phyloP scores from a whole-genome alignment of 768 basidiomycete species.

The Lepiota brunneoincarnata region DNA sequence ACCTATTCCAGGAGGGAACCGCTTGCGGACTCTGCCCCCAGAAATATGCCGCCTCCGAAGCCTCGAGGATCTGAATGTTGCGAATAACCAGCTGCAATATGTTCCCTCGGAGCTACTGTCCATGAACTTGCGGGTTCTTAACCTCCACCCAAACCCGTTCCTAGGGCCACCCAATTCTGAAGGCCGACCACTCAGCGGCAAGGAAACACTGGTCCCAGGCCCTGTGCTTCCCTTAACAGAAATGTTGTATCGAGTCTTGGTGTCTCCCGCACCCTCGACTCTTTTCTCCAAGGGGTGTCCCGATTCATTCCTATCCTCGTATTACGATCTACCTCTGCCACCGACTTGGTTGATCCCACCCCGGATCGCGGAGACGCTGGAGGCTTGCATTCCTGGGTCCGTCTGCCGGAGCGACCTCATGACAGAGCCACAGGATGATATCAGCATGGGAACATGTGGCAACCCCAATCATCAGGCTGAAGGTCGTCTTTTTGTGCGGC shows the following conservation, averaged over 20 bases:
- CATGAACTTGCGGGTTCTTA: conserved; percentile 46
- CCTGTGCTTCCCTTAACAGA: conserved; percentile 31
- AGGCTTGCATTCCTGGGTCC: conserved; percentile 37
- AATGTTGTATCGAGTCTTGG: conserved; percentile 30
- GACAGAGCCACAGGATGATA: conserved; percentile 18
- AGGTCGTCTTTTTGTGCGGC: conserved; percentile 46
- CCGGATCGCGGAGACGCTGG: conserved; percentile 29
- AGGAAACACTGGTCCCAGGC: conserved; percentile 15
- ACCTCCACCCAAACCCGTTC: conserved; percentile 62
- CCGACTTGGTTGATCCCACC: conserved; percentile 23
- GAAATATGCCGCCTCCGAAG: conserved; percentile 54
- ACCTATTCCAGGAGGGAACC: conserved; percentile 52
- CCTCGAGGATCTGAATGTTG: conserved; percentile 59
- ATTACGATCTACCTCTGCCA: conserved; percentile 35
- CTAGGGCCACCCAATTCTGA: conserved; percentile 20
- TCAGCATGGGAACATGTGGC: conserved; percentile 43
- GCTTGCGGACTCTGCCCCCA: conserved; percentile 54
- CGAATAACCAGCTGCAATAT: conserved; percentile 54
- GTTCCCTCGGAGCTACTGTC: conserved; percentile 64
- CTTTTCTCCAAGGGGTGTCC: conserved; percentile 12
- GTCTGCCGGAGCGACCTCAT: conserved; percentile 23
- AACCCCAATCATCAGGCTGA: conserved; percentile 40
- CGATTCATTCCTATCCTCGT: conserved; percentile 13
- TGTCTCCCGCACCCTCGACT: conserved; percentile 22
- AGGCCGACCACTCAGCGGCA: conserved; percentile 25